Percentiles rank a stretch among this genome's conserved stretches.
These are phyloP conservation scores for Podospora comata DNA, from an alignment of 495 filamentous ascomycete genomes.

Conservation along the genomic window DNA sequence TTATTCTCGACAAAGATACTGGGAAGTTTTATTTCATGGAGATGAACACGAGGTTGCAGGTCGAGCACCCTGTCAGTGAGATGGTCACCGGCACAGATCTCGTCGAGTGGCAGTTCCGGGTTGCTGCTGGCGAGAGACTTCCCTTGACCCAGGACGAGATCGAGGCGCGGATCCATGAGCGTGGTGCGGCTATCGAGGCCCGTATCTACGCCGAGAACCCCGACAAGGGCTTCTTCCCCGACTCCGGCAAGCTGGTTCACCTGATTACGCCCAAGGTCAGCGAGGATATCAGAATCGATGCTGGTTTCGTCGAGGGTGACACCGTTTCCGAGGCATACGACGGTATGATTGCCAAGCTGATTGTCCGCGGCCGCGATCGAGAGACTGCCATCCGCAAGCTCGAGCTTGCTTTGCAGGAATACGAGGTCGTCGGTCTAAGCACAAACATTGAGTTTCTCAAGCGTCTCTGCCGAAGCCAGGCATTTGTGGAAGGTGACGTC, in stretches of 20 bases:
- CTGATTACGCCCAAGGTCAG: constrained; percentile 67
- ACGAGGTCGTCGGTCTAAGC: constrained; percentile 86
- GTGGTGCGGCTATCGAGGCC: constrained; percentile 89
- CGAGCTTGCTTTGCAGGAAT: constrained; percentile 75
- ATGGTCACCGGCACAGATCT: constrained; percentile 94
- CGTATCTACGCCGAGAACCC: constrained; percentile 97
- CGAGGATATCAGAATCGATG: constrained; percentile 81
- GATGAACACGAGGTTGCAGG: constrained; percentile 95
- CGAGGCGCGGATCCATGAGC: constrained; percentile 65
- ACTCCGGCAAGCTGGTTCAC: constrained; percentile 85
- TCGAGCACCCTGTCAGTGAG: constrained; percentile 97
- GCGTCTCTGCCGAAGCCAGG: constrained; percentile 69
- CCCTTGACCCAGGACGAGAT: constrained; percentile 84
- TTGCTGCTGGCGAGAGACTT: constrained; percentile 82
- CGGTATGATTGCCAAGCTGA: constrained; percentile 98
- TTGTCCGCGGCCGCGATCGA: constrained; percentile 77
- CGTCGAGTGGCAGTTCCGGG: constrained; percentile 92
- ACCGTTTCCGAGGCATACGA: constrained; percentile 95
- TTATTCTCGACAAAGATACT: constrained; percentile 95
- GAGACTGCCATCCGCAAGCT: constrained; percentile 81
- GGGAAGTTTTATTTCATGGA: constrained; percentile 96
- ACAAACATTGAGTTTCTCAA: constrained; percentile 99
- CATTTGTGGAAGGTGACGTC: constrained; percentile 82
- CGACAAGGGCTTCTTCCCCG: constrained; percentile 82
- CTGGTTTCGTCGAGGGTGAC: constrained; percentile 87